A percentile compares a stretch with the other conserved stretches of the same genome.
phyloP scores from a whole-genome alignment of 2,329 filamentous ascomycete species.

The Neonectria faginata region DNA sequence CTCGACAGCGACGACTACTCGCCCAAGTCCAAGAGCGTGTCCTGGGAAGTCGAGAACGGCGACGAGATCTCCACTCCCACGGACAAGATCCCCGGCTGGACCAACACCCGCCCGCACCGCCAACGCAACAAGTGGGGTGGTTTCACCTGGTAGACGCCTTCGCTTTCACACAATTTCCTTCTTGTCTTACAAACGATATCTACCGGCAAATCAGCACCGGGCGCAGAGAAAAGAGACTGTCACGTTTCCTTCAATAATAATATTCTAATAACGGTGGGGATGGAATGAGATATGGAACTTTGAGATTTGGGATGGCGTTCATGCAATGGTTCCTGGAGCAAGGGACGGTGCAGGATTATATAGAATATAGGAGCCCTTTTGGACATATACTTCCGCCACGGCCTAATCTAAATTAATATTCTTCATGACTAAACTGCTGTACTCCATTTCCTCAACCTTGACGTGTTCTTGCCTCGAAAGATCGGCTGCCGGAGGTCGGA shows the following conservation, averaged over 20 bases:
- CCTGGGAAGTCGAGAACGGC: constrained; percentile 40
- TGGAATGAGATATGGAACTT: constrained; percentile 3
- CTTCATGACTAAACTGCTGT: neutral
- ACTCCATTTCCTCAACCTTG: neutral
- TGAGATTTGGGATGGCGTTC: neutral
- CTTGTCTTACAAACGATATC: neutral
- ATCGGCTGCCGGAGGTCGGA: neutral
- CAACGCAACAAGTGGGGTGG: constrained; percentile 27
- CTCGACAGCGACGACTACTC: constrained; percentile 44
- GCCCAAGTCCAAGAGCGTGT: constrained; percentile 43
- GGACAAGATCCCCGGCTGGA: constrained; percentile 41
- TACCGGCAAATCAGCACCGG: neutral
- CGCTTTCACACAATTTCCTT: neutral
- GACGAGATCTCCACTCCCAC: constrained; percentile 38
- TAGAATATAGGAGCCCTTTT: neutral
- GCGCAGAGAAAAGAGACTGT: neutral
- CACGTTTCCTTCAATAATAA: neutral
- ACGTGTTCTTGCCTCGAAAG: neutral
- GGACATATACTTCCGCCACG: neutral
- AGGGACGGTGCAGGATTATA: neutral
- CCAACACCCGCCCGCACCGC: constrained; percentile 22
- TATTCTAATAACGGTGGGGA: constrained; percentile 5
- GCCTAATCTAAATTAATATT: constrained; percentile 1
- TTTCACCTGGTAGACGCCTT: constrained; percentile 19
- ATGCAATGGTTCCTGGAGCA: neutral